Conservation (phyloP, 176 grass and related monocot genomes). For the Aegilops tauschii region DNA sequence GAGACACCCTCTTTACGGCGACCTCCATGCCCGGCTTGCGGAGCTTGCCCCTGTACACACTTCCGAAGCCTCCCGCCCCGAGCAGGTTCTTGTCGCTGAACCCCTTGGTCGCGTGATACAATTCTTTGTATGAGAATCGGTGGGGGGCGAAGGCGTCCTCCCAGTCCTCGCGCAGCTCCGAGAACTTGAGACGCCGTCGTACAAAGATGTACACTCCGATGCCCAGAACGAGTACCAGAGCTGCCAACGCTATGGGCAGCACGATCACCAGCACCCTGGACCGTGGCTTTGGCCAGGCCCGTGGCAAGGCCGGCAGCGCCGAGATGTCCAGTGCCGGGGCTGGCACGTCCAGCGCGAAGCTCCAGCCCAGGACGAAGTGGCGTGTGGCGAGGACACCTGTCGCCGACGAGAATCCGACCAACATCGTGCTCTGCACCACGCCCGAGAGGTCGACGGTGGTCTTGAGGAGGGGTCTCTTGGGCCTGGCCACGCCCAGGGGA, state of each 20-base stretch:
- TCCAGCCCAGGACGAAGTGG: neutral
- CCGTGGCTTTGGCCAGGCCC: neutral
- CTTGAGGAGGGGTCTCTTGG: neutral
- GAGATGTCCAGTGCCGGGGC: neutral
- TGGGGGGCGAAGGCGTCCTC: conserved; percentile 38
- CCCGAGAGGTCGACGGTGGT: neutral
- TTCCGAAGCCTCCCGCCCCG: conserved; percentile 50
- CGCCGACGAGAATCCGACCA: neutral
- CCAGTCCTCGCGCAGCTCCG: conserved; percentile 54
- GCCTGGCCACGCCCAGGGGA: neutral
- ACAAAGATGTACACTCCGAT: neutral
- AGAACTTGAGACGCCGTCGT: conserved; percentile 24
- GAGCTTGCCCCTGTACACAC: conserved; percentile 45
- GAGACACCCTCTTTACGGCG: conserved; percentile 51
- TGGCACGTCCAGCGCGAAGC: neutral
- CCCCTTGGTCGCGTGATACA: conserved; percentile 46
- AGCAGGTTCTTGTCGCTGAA: conserved; percentile 38
- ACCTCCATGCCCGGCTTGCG: conserved; percentile 13
- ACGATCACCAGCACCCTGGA: neutral
- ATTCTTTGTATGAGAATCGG: conserved; percentile 48
- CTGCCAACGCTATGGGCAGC: neutral
- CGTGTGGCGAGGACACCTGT: neutral
- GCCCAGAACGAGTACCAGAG: neutral
- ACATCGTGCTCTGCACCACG: neutral
- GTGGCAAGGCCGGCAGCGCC: neutral